phyloP scores from a whole-genome alignment of 2,329 filamentous ascomycete species.

The Coniochaeta pulveracea region DNA sequence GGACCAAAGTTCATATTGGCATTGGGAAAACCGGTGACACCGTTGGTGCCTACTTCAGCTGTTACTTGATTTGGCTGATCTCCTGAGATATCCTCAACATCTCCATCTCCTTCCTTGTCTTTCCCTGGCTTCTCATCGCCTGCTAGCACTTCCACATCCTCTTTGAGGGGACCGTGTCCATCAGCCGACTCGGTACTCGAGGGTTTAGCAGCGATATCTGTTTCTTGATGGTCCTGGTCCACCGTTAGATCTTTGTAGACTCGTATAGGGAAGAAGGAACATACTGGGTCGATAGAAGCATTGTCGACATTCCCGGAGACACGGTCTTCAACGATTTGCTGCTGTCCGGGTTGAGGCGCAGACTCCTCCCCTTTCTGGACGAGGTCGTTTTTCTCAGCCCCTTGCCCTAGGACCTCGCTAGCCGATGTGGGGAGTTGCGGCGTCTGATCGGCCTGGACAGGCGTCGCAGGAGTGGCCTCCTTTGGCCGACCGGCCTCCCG shows the following conservation, averaged over 20 bases:
- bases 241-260: too few species aligned
- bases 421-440: constrained; percentile 1
- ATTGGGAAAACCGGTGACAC: constrained; percentile 37
- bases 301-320: constrained; percentile 4
- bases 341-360: too few species aligned
- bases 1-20: constrained; percentile 53
- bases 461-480: constrained; percentile 26
- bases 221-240: too few species aligned
- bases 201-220: too few species aligned
- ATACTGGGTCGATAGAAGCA: too few species aligned
- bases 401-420: neutral
- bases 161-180: constrained; percentile 4
- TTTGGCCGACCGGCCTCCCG: constrained; percentile 53
- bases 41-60: constrained; percentile 20
- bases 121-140: constrained; percentile 17
- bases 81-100: constrained; percentile 19
- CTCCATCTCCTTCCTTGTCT: constrained; percentile 14
- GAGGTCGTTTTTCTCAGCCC: neutral
- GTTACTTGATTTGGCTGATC: constrained; percentile 15
- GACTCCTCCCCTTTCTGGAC: neutral
- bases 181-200: constrained; percentile 4
- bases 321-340: too few species aligned
- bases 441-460: constrained; percentile 26
- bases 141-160: constrained; percentile 9
- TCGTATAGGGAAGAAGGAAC: too few species aligned